Evolutionary conservation across 2,329 filamentous ascomycete genomes (phyloP).

Genomic region (Shiraia sp.): DNA sequence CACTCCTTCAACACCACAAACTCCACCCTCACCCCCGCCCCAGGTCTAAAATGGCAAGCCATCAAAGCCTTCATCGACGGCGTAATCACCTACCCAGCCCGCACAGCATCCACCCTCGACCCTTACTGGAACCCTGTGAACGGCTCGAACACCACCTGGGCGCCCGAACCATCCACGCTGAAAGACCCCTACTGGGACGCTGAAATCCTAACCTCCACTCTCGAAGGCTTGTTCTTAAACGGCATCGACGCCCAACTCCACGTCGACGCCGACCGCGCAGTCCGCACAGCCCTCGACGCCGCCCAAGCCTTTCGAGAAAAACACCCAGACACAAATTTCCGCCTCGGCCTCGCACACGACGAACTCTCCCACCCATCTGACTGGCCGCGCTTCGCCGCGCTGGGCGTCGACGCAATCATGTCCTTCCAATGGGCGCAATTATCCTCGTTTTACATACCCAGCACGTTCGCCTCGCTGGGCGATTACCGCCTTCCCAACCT

Average conservation of each 20-base stretch:
- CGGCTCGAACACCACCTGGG: slow-evolving; percentile 3
- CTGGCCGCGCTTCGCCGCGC: slow-evolving; percentile 1
- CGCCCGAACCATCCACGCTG: slow-evolving; percentile 1
- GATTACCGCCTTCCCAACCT: slow-evolving; percentile 3
- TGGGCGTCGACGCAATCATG: slow-evolving; percentile 3
- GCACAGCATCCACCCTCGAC: slow-evolving; percentile 2
- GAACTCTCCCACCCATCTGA: slow-evolving; percentile 2
- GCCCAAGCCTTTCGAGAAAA: slow-evolving; percentile 2
- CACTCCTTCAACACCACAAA: not conserved
- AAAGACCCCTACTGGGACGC: slow-evolving; percentile 3
- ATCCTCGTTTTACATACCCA: slow-evolving; percentile 3
- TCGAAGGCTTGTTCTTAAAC: not conserved
- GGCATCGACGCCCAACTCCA: slow-evolving; percentile 5
- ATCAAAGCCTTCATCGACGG: slow-evolving; percentile 7
- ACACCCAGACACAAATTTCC: slow-evolving; percentile 3
- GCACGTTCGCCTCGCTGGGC: slow-evolving; percentile 3
- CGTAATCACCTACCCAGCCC: slow-evolving; percentile 6
- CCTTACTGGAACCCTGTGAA: slow-evolving; percentile 4
- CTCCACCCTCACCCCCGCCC: slow-evolving; percentile 1
- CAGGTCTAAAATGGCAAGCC: slow-evolving; percentile 5
- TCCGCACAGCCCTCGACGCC: slow-evolving; percentile 2
- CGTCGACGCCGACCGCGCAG: slow-evolving; percentile 1
- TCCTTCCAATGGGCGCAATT: slow-evolving; percentile 6
- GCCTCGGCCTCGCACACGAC: slow-evolving; percentile 5
- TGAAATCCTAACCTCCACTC: slow-evolving; percentile 4